Conservation (phyloP, 345 rosid genomes). For the Psidium guajava region DNA sequence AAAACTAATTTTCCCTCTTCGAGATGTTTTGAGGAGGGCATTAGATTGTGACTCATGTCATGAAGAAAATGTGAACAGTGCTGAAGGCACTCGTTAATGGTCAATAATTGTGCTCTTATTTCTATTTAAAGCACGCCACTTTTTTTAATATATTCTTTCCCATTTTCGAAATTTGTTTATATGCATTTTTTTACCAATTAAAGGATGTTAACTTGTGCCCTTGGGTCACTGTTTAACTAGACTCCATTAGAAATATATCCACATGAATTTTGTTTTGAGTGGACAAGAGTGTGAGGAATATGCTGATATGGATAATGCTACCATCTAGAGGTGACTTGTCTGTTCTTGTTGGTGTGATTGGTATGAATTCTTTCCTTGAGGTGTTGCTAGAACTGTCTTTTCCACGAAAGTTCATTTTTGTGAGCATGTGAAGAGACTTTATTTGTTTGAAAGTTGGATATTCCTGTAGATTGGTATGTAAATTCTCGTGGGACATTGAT, state of each 20-base stretch:
- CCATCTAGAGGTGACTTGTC: neutral
- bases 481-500: neutral
- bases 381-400: neutral
- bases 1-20: neutral
- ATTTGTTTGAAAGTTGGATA: neutral
- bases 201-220: neutral
- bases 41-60: neutral
- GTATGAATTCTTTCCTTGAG: neutral
- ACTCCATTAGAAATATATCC: neutral
- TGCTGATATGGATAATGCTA: neutral
- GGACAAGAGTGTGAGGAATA: neutral
- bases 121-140: neutral
- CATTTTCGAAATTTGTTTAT: neutral
- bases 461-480: neutral
- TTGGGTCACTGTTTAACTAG: neutral
- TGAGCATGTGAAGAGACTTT: neutral
- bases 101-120: neutral
- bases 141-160: neutral
- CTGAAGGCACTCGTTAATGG: neutral
- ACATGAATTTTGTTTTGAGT: neutral
- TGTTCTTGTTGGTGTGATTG: neutral
- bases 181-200: neutral
- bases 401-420: neutral
- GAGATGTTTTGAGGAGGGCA: neutral
- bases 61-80: neutral